Evolutionary conservation across 2,329 filamentous ascomycete species (phyloP).

Genomic region (Samsoniella hepiali): DNA sequence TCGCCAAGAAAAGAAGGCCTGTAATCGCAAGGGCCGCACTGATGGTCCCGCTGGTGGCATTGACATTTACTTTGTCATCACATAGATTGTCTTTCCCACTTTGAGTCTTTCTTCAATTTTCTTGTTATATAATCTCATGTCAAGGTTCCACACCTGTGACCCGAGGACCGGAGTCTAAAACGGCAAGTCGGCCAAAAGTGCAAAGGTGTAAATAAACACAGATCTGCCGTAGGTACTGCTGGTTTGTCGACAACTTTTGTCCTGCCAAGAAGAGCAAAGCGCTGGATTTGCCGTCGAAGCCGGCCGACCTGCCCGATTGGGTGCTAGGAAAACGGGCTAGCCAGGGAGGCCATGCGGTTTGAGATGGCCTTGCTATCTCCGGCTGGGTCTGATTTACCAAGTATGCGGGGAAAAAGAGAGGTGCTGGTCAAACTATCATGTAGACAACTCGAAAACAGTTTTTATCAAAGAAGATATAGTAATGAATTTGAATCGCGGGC

Average conservation of each 20-base stretch:
- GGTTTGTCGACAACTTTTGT: not conserved
- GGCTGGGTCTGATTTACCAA: not conserved
- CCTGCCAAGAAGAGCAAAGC: not conserved
- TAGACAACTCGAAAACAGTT: not conserved
- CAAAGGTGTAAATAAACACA: not conserved
- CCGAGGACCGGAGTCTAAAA: no score
- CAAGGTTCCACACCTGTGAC: no score
- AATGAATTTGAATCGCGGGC: no score
- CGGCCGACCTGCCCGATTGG: slow-evolving; percentile 8
- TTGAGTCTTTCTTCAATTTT: not conserved
- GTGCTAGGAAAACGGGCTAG: not conserved
- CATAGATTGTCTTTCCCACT: not conserved
- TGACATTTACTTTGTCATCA: not conserved
- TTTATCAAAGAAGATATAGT: not conserved
- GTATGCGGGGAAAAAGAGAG: no score
- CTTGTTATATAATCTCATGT: no score
- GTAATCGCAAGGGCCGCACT: no score
- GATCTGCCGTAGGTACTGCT: no score
- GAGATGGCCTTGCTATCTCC: not conserved
- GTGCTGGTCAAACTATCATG: not conserved
- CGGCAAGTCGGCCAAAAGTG: no score
- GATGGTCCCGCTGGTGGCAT: not conserved
- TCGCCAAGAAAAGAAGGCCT: not conserved
- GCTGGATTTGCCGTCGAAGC: not conserved
- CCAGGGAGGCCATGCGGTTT: no score